Conservation (phyloP, 2,329 filamentous ascomycete genomes). For the Venturia pyrina region DNA sequence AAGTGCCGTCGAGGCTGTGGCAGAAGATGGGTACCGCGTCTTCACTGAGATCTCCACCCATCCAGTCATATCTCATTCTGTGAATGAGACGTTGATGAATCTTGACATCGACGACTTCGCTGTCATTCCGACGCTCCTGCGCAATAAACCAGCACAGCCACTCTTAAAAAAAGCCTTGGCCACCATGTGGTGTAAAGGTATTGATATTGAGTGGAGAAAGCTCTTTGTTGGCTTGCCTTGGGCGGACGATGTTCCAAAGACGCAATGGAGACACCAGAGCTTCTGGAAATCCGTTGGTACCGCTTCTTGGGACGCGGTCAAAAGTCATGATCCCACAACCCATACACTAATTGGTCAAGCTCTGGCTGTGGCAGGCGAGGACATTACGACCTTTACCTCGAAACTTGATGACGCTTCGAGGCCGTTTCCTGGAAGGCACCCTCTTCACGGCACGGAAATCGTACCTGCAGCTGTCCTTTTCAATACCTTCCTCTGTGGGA, state of each 20-base stretch:
- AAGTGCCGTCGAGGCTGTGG: neutral
- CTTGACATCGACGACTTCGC: neutral
- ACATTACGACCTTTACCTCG: neutral
- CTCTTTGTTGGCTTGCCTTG: neutral
- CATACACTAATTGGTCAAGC: neutral
- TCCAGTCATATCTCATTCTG: neutral
- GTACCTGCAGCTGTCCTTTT: neutral
- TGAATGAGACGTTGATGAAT: neutral
- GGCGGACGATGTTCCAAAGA: neutral
- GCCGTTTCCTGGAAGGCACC: neutral
- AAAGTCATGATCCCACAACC: neutral
- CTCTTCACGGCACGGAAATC: neutral
- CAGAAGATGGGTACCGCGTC: neutral
- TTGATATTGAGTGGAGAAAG: neutral
- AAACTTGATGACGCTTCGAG: neutral
- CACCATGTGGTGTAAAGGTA: neutral
- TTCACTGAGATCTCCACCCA: neutral
- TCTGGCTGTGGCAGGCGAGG: neutral
- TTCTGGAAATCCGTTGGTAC: neutral
- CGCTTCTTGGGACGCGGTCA: neutral
- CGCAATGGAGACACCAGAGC: neutral
- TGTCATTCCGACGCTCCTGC: neutral
- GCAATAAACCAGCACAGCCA: neutral
- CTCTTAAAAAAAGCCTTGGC: neutral
- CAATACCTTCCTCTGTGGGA: neutral